A percentile compares a stretch with the other conserved stretches of the same genome.
Conservation (phyloP, 495 filamentous ascomycete species). For the Polyplosphaeria fusca region DNA sequence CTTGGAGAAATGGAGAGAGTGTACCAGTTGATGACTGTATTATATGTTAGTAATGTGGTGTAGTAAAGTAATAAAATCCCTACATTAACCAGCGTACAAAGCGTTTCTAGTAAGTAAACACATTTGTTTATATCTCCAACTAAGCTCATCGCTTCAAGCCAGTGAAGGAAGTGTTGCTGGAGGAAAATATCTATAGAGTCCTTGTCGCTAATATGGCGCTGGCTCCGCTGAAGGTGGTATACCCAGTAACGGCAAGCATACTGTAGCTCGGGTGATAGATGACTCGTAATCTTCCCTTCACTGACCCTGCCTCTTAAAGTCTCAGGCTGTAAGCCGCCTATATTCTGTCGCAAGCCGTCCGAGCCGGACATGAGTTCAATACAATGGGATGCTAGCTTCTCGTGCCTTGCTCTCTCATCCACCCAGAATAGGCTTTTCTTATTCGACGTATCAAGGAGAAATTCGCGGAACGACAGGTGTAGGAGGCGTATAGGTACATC, state of each 20-base stretch:
- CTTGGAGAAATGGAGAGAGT: constrained; percentile 34
- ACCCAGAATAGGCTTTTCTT: constrained; percentile 40
- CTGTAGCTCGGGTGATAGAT: constrained; percentile 43
- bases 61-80: neutral
- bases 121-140: constrained; percentile 30
- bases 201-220: constrained; percentile 27
- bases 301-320: constrained; percentile 25
- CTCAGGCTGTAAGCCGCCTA: constrained; percentile 41
- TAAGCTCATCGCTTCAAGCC: constrained; percentile 45
- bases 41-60: constrained; percentile 5
- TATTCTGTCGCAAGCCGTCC: constrained; percentile 40
- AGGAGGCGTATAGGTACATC: constrained; percentile 41
- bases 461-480: constrained; percentile 55
- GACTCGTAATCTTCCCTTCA: constrained; percentile 45
- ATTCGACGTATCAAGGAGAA: constrained; percentile 44
- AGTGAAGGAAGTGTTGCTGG: constrained; percentile 46
- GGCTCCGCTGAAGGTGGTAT: constrained; percentile 44
- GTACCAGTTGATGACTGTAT: constrained; percentile 3
- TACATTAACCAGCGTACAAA: neutral
- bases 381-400: constrained; percentile 37
- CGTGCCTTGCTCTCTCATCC: constrained; percentile 41
- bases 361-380: constrained; percentile 36
- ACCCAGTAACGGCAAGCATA: constrained; percentile 46
- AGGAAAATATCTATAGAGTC: constrained; percentile 40
- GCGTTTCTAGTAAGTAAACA: neutral